A percentile compares a stretch with the other conserved stretches of the same genome.
Evolutionary conservation across 2,329 filamentous ascomycete genomes (phyloP).

Genomic region (Piedraia hortae): DNA sequence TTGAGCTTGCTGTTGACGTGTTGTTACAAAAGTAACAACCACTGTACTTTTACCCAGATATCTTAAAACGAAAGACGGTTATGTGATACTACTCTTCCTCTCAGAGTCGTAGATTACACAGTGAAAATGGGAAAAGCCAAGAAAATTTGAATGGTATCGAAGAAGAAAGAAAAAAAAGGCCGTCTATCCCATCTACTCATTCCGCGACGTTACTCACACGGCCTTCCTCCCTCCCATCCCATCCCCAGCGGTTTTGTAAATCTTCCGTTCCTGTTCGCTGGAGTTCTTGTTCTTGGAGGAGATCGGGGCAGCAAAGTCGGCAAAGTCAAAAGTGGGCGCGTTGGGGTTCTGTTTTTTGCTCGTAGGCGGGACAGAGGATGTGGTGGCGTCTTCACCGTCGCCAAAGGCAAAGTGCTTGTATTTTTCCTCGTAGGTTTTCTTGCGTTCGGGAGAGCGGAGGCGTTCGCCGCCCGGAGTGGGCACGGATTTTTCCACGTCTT

Average conservation of each 20-base stretch:
- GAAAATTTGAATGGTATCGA: no score
- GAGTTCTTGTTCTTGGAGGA: constrained; percentile 36
- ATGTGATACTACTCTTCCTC: no score
- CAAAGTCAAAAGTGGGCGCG: constrained; percentile 64
- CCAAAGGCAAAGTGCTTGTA: constrained; percentile 68
- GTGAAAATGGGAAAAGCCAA: no score
- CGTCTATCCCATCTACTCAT: no score
- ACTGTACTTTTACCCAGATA: no score
- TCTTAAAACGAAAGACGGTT: no score
- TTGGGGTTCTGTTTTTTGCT: constrained; percentile 18
- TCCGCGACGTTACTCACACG: no score
- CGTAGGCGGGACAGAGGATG: constrained; percentile 15
- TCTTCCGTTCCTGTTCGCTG: constrained; percentile 7
- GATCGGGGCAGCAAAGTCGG: constrained; percentile 61
- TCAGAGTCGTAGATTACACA: no score
- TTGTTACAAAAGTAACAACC: no score
- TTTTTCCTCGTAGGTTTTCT: constrained; percentile 45
- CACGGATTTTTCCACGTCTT: constrained; percentile 17
- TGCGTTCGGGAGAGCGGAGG: constrained; percentile 15
- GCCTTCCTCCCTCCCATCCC: constrained; percentile 38
- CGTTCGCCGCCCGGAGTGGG: not conserved
- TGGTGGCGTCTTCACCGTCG: constrained; percentile 26
- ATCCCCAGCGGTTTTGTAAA: constrained; percentile 13
- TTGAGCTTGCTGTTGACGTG: no score
- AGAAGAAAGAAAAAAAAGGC: no score